A percentile compares a stretch with the other conserved stretches of the same genome.
Evolutionary conservation across 1,139 yeast species (phyloP).

Genomic region (Yamadazyma jaroonii): DNA sequence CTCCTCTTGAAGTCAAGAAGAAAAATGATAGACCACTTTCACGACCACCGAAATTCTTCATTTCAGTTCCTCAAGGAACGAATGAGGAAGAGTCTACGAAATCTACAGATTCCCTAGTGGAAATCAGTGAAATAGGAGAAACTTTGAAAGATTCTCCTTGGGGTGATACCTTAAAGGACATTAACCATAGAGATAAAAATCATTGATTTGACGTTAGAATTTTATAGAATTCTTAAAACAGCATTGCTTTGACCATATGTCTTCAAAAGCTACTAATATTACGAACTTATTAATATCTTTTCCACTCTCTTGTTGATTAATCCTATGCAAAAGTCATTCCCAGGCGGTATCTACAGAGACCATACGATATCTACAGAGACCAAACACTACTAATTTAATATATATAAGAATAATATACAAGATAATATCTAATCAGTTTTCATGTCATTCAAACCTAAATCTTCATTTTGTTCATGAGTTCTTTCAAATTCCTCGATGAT

Average conservation of each 20-base stretch:
- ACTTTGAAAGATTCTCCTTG: conserved; percentile 26
- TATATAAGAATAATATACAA: neutral
- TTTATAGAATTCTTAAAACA: no score
- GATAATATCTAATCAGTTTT: conserved; percentile 27
- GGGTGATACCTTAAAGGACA: conserved; percentile 23
- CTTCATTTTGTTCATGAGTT: conserved; percentile 84
- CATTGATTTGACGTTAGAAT: no score
- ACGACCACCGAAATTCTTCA: conserved; percentile 18
- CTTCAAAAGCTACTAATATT: no score
- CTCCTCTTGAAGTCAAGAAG: conserved; percentile 24
- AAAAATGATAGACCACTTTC: conserved; percentile 2
- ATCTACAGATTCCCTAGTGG: conserved; percentile 11
- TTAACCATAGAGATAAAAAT: conserved; percentile 4
- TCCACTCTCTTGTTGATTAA: no score
- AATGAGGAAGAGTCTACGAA: conserved; percentile 5
- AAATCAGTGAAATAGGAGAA: conserved; percentile 24
- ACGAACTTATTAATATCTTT: no score
- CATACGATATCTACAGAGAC: no score
- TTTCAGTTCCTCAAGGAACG: conserved; percentile 5
- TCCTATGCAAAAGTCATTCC: no score
- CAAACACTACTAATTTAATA: no score
- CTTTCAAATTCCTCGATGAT: conserved; percentile 84
- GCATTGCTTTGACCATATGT: no score
- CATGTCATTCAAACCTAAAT: conserved; percentile 87
- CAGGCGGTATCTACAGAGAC: no score